Percentiles rank a stretch among this genome's conserved stretches.
These are phyloP conservation scores for Mucor saturninus DNA, from an alignment of 371 early-diverging fungal genomes.

Conservation along the genomic window DNA sequence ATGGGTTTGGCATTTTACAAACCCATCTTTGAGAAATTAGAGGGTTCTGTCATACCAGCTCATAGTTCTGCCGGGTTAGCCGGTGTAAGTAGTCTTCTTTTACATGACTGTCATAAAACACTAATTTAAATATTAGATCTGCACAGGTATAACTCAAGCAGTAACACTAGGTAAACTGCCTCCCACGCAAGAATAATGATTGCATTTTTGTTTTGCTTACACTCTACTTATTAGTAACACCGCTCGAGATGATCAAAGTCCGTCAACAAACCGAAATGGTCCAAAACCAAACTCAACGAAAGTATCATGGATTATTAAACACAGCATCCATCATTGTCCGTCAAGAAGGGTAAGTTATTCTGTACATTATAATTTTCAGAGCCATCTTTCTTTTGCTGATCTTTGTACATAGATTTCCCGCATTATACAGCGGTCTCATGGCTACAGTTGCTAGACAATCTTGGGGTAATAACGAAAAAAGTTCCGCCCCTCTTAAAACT, in stretches of 20 bases:
- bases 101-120: not conserved
- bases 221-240: conserved; percentile 41
- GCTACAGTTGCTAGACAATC: conserved; percentile 57
- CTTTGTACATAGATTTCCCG: conserved; percentile 33
- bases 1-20: conserved; percentile 58
- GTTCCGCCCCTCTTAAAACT: not conserved
- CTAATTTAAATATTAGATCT: conserved; percentile 9
- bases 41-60: conserved; percentile 42
- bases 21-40: conserved; percentile 56
- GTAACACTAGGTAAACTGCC: conserved; percentile 42
- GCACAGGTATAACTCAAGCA: conserved; percentile 61
- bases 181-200: not conserved
- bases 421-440: conserved; percentile 54
- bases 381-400: not conserved
- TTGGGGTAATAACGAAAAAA: conserved; percentile 35
- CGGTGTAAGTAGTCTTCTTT: conserved; percentile 28
- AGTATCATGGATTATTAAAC: conserved; percentile 47
- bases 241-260: conserved; percentile 59
- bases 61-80: conserved; percentile 60
- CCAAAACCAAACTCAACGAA: conserved; percentile 31
- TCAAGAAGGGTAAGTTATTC: conserved; percentile 47
- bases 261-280: conserved; percentile 58
- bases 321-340: conserved; percentile 48
- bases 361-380: not conserved
- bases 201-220: not conserved